These are phyloP conservation scores for Coprinopsis strossmayeri DNA, from an alignment of 768 basidiomycete species.

Conservation along the genomic window DNA sequence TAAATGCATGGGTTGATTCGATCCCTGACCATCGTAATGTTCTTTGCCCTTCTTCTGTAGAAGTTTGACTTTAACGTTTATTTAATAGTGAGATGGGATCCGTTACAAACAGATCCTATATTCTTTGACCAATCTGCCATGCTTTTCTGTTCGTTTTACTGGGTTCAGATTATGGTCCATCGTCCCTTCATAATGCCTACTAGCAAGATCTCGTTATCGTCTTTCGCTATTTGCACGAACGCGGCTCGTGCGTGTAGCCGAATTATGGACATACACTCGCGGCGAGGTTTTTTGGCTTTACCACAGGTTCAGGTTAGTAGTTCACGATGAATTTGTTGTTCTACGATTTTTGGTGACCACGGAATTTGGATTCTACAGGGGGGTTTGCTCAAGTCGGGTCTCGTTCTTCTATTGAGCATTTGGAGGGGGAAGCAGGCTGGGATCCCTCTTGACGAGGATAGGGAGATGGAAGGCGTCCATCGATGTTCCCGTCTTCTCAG, in stretches of 20 bases:
- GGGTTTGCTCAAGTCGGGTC: constrained; percentile 17
- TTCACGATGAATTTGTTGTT: constrained; percentile 13
- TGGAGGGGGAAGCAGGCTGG: constrained; percentile 35
- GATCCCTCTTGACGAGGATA: constrained; percentile 21
- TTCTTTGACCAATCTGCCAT: constrained; percentile 18
- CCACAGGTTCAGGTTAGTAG: constrained; percentile 14
- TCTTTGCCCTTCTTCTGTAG: neutral
- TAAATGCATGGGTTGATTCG: constrained; percentile 56
- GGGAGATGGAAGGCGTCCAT: constrained; percentile 37
- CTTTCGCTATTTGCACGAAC: constrained; percentile 68
- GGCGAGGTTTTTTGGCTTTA: constrained; percentile 1
- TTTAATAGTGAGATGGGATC: constrained; percentile 25
- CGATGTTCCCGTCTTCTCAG: constrained; percentile 32
- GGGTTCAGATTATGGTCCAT: constrained; percentile 54
- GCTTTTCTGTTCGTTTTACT: constrained; percentile 16
- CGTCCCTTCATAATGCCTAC: constrained; percentile 59
- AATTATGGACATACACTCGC: constrained; percentile 40
- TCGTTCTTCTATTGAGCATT: constrained; percentile 44
- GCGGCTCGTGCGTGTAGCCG: constrained; percentile 59
- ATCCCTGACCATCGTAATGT: constrained; percentile 41
- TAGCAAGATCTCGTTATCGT: constrained; percentile 34
- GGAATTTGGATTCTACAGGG: neutral
- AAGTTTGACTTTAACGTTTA: constrained; percentile 15
- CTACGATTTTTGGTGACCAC: neutral
- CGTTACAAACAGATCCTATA: constrained; percentile 13